Evolutionary conservation across 345 rosid genomes (phyloP).

Genomic region (Pistacia integerrima): DNA sequence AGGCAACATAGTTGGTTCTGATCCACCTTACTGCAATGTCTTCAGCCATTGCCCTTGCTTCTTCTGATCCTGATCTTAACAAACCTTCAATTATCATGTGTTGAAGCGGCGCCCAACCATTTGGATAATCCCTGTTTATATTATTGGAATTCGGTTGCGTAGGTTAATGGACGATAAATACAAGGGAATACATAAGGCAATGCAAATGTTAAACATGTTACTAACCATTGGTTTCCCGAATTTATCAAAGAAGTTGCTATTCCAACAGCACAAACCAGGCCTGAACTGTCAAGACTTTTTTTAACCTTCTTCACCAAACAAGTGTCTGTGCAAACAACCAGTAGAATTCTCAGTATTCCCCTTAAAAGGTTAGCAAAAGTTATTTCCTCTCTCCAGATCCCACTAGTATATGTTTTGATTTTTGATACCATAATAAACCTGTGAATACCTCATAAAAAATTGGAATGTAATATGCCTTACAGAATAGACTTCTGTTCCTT

Average conservation of each 20-base stretch:
- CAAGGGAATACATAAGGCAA: not conserved
- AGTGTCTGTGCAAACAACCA: no score
- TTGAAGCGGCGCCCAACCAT: conserved; percentile 94
- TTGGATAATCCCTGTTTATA: conserved; percentile 78
- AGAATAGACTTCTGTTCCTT: no score
- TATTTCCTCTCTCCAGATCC: no score
- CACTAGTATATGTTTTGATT: no score
- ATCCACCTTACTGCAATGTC: conserved; percentile 79
- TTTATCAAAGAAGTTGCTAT: conserved; percentile 70
- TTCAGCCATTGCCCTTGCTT: conserved; percentile 69
- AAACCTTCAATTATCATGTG: conserved; percentile 82
- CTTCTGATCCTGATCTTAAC: conserved; percentile 44
- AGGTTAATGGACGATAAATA: not conserved
- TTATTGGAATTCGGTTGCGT: not conserved
- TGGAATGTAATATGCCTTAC: no score
- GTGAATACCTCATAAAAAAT: no score
- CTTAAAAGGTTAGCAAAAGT: no score
- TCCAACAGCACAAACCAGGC: conserved; percentile 65
- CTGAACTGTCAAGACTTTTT: conserved; percentile 61
- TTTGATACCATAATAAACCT: no score
- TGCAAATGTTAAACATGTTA: not conserved
- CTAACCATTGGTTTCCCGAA: conserved; percentile 82
- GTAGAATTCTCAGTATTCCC: no score
- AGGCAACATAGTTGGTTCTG: conserved; percentile 57
- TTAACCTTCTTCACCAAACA: conserved; percentile 28